phyloP scores from a whole-genome alignment of 306 rosid genomes.

The Casuarina cunninghamiana region DNA sequence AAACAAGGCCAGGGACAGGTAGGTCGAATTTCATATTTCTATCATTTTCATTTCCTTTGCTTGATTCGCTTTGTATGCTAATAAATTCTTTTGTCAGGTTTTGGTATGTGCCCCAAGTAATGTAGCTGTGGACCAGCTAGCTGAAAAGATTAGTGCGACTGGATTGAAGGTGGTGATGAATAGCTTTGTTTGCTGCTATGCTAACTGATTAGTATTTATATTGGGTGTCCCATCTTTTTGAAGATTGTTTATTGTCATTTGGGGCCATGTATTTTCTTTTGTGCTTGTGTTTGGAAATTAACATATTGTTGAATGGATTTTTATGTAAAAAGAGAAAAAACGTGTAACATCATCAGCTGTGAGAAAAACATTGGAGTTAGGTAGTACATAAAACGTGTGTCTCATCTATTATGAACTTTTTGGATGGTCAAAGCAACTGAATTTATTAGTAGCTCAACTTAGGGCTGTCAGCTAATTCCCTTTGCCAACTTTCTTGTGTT shows the following conservation, averaged over 20 bases:
- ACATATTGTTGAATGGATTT: neutral
- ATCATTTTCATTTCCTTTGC: slow-evolving; percentile 2
- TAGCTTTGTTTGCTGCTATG: neutral
- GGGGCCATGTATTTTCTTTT: neutral
- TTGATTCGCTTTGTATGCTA: neutral
- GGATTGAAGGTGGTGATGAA: slow-evolving; percentile 78
- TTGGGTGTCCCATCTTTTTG: slow-evolving; percentile 8
- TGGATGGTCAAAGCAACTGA: neutral
- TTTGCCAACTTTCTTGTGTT: neutral
- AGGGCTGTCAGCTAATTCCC: neutral
- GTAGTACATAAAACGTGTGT: neutral
- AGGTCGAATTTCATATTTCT: neutral
- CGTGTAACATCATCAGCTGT: neutral
- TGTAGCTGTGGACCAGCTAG: slow-evolving; percentile 96
- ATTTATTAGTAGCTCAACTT: neutral
- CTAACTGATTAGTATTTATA: neutral
- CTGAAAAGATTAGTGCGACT: slow-evolving; percentile 98
- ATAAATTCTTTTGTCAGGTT: slow-evolving; percentile 49
- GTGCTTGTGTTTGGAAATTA: neutral
- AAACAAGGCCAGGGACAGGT: slow-evolving; percentile 99
- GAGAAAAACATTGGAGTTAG: neutral
- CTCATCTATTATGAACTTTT: neutral
- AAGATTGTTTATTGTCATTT: neutral
- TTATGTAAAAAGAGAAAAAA: neutral
- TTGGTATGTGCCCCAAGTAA: slow-evolving; percentile 99